These are phyloP conservation scores for Pythium folliculosum DNA, from an alignment of 352 stramenopile genomes.

Conservation along the genomic window DNA sequence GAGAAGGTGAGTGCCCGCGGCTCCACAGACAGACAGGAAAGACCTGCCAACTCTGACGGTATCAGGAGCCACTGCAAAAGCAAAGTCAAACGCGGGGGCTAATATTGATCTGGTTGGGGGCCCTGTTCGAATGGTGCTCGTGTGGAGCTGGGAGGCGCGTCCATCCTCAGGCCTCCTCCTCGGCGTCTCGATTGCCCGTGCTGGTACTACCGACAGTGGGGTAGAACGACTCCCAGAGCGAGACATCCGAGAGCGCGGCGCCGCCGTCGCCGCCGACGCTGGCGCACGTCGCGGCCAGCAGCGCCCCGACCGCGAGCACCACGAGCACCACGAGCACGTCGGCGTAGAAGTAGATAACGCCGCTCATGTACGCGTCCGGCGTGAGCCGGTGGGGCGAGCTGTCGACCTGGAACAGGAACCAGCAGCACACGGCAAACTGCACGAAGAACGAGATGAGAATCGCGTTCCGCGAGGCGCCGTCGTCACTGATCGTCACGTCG, in stretches of 20 bases:
- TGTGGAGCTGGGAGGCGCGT: no score
- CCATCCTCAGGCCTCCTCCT: background rate
- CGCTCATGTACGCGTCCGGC: constrained; percentile 37
- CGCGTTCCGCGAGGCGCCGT: background rate
- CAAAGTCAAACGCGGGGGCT: no score
- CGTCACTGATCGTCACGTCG: no score
- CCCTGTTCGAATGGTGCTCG: no score
- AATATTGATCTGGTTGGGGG: no score
- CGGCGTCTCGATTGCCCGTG: background rate
- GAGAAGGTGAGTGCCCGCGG: no score
- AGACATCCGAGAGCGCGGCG: no score
- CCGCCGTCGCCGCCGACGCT: background rate
- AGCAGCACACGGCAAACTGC: constrained; percentile 27
- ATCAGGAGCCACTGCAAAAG: no score
- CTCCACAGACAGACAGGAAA: no score
- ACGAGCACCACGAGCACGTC: constrained; percentile 24
- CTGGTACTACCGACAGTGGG: background rate
- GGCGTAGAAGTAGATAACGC: constrained; percentile 60
- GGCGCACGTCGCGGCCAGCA: background rate
- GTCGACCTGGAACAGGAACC: constrained; percentile 26
- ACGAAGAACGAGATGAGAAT: constrained; percentile 17
- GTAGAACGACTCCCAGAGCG: background rate
- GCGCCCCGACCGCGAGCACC: background rate
- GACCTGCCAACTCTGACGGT: no score
- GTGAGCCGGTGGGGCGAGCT: constrained; percentile 28